Conservation (phyloP, 805 yeast genomes). For the Myxozyma neotropica region DNA sequence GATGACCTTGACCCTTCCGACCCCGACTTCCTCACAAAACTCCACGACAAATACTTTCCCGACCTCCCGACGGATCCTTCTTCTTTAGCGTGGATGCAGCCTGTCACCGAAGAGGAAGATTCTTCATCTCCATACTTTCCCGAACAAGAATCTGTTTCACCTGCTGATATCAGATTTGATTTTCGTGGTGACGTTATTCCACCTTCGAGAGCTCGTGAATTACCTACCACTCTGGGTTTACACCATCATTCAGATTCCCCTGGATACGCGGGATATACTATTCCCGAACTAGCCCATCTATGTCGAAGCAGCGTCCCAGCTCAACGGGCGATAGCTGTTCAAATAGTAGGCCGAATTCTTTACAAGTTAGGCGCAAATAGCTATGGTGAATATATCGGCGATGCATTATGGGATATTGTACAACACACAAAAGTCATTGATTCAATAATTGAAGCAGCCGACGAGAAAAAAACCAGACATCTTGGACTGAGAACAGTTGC, state of each 20-base stretch:
- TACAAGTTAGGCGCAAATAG: slow-evolving; percentile 69
- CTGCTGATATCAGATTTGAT: slow-evolving; percentile 78
- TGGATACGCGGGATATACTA: slow-evolving; percentile 86
- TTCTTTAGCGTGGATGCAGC: slow-evolving; percentile 90
- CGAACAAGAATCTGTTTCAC: slow-evolving; percentile 45
- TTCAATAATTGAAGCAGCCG: slow-evolving; percentile 61
- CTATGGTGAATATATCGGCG: slow-evolving; percentile 52
- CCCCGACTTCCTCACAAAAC: slow-evolving; percentile 73
- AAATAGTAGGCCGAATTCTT: slow-evolving; percentile 82
- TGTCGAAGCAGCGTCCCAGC: slow-evolving; percentile 78
- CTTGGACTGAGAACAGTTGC: slow-evolving; percentile 81
- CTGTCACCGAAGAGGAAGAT: slow-evolving; percentile 49
- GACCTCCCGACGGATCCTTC: slow-evolving; percentile 81
- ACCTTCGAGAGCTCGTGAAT: slow-evolving; percentile 52
- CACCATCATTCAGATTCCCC: slow-evolving; percentile 94
- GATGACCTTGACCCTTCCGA: slow-evolving; percentile 63
- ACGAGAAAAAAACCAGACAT: slow-evolving; percentile 63
- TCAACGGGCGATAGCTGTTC: slow-evolving; percentile 84
- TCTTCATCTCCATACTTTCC: slow-evolving; percentile 46
- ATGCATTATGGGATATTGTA: slow-evolving; percentile 70
- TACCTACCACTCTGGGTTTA: slow-evolving; percentile 66
- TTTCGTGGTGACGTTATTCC: slow-evolving; percentile 77
- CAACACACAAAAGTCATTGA: slow-evolving; percentile 65
- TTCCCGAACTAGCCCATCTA: slow-evolving; percentile 77
- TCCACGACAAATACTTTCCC: slow-evolving; percentile 86